Conservation (phyloP, 2,329 filamentous ascomycete species). For the Cladosporium velox region DNA sequence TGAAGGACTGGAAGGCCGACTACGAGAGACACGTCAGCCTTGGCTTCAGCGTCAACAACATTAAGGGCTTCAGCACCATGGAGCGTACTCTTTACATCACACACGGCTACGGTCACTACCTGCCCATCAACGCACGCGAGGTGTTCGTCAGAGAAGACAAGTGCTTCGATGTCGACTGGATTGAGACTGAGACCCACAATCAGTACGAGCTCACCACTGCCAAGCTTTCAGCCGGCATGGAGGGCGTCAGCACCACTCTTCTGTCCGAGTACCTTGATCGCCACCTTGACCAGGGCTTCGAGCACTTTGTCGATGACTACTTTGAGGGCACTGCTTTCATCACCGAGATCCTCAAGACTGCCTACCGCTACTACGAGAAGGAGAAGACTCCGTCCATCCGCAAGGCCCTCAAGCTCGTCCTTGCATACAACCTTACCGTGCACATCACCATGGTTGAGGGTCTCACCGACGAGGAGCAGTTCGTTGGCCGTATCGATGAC, state of each 20-base stretch:
- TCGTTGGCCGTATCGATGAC: constrained; percentile 83
- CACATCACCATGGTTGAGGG: constrained; percentile 95
- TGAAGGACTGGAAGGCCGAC: constrained; percentile 99
- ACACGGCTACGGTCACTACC: constrained; percentile 89
- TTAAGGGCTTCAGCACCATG: constrained; percentile 74
- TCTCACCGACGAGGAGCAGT: constrained; percentile 73
- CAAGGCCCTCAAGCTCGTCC: constrained; percentile 90
- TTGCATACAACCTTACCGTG: constrained; percentile 92
- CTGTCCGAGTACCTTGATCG: constrained; percentile 92
- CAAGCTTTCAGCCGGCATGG: constrained; percentile 83
- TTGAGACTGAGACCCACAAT: constrained; percentile 77
- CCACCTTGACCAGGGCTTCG: constrained; percentile 89
- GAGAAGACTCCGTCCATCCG: constrained; percentile 87
- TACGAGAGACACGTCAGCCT: constrained; percentile 87
- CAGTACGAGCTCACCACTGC: constrained; percentile 86
- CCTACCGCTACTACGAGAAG: constrained; percentile 87
- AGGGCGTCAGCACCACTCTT: constrained; percentile 78
- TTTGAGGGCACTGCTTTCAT: constrained; percentile 95
- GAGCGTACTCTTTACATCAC: constrained; percentile 83
- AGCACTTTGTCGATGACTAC: constrained; percentile 92
- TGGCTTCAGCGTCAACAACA: constrained; percentile 89
- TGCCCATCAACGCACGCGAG: constrained; percentile 91
- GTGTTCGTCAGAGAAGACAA: constrained; percentile 89
- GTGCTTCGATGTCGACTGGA: constrained; percentile 93
- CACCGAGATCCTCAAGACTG: constrained; percentile 94